A percentile compares a stretch with the other conserved stretches of the same genome.
These are phyloP conservation scores for Athelia psychrophila DNA, from an alignment of 1,284 basidiomycete genomes.

Conservation along the genomic window DNA sequence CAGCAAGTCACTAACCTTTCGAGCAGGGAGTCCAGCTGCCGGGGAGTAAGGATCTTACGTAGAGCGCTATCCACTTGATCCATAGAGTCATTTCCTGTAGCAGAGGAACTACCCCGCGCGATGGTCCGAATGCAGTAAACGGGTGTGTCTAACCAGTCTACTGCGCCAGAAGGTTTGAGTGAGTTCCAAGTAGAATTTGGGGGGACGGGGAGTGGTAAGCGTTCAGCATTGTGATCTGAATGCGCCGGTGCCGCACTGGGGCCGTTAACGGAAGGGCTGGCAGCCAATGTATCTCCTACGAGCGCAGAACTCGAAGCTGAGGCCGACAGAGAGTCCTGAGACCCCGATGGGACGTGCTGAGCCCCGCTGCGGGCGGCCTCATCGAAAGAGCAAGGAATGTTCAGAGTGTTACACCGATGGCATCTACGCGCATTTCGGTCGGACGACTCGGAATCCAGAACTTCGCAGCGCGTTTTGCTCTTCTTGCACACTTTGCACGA, in stretches of 20 bases:
- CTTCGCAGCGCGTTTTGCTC: conserved; percentile 24
- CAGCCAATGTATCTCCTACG: not conserved
- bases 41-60: conserved; percentile 28
- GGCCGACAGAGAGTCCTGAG: conserved; percentile 1
- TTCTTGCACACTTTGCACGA: not conserved
- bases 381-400: conserved; percentile 24
- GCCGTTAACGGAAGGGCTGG: not conserved
- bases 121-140: conserved; percentile 36
- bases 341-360: conserved; percentile 1
- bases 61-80: conserved; percentile 17
- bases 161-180: conserved; percentile 24
- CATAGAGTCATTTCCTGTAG: conserved; percentile 1
- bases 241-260: too few species aligned
- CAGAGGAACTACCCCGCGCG: conserved; percentile 5
- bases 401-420: conserved; percentile 26
- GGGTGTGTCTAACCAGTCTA: conserved; percentile 38
- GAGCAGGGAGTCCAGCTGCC: conserved; percentile 33
- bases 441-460: conserved; percentile 12
- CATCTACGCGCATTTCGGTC: conserved; percentile 13
- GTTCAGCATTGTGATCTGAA: not conserved
- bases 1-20: conserved; percentile 28
- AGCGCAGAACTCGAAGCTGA: not conserved
- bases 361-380: conserved; percentile 11
- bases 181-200: conserved; percentile 26
- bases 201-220: conserved; percentile 8